Conservation (phyloP, 257 asterid species). For the Hygrophila difformis region DNA sequence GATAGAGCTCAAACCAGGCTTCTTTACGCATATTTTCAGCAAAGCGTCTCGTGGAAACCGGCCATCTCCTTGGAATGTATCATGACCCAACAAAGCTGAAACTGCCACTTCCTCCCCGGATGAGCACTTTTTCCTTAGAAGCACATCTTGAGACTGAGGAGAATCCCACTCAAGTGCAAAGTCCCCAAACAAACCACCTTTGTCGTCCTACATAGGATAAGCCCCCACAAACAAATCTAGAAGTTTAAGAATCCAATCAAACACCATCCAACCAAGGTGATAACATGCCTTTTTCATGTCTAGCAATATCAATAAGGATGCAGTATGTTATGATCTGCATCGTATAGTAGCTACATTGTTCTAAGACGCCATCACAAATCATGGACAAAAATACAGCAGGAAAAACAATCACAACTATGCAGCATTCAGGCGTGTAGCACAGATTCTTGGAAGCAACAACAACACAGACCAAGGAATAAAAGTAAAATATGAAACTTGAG, state of each 20-base stretch:
- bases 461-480: neutral
- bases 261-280: neutral
- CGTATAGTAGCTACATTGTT: neutral
- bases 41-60: constrained; percentile 47
- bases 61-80: constrained; percentile 24
- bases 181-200: constrained; percentile 49
- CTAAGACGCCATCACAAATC: neutral
- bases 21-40: constrained; percentile 77
- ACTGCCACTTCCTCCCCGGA: constrained; percentile 84
- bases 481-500: neutral
- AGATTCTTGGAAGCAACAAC: neutral
- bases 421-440: neutral
- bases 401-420: neutral
- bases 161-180: constrained; percentile 79
- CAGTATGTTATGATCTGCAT: neutral
- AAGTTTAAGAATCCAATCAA: constrained; percentile 1
- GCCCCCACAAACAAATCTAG: constrained; percentile 1
- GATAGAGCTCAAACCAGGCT: constrained; percentile 68
- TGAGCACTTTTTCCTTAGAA: constrained; percentile 49
- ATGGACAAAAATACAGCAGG: neutral
- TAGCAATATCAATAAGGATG: no score
- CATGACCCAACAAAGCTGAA: constrained; percentile 60
- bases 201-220: constrained; percentile 31
- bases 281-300: no score
- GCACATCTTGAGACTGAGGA: constrained; percentile 50